These are phyloP conservation scores for Ettlia oleoabundans DNA, from an alignment of 139 green algal genomes.

Conservation along the genomic window DNA sequence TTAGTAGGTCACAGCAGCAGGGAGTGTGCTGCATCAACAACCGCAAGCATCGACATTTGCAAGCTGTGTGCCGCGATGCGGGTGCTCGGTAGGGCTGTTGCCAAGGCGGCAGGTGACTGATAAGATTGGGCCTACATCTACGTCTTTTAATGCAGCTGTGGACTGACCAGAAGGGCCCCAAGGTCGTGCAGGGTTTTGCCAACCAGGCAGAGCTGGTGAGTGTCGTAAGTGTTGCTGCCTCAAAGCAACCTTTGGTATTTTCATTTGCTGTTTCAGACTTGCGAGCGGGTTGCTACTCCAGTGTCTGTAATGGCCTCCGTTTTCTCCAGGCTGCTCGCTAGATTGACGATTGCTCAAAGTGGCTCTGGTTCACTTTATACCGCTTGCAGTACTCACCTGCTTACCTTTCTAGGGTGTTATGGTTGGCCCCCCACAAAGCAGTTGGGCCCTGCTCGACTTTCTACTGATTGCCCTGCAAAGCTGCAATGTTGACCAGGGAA, in stretches of 20 bases:
- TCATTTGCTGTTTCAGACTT: not conserved
- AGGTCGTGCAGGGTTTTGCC: not conserved
- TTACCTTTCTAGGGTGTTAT: no score
- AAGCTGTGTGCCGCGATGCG: no score
- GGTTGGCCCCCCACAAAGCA: no score
- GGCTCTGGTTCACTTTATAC: not conserved
- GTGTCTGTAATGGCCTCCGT: not conserved
- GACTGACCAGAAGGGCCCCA: not conserved
- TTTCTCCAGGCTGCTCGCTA: not conserved
- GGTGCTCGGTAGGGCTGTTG: no score
- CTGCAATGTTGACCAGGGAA: not conserved
- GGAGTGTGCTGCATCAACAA: no score
- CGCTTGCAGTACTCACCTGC: no score
- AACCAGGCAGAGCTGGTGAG: not conserved
- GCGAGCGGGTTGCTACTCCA: not conserved
- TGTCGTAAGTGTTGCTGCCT: no score
- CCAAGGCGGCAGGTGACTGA: no score
- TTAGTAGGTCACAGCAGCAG: no score
- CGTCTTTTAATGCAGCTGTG: no score
- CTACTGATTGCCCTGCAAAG: not conserved
- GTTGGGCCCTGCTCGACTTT: not conserved
- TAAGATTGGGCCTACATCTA: no score
- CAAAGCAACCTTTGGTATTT: not conserved
- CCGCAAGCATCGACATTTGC: no score
- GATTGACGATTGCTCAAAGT: not conserved